phyloP scores from a whole-genome alignment of 2,329 filamentous ascomycete species.

The Onygena corvina region DNA sequence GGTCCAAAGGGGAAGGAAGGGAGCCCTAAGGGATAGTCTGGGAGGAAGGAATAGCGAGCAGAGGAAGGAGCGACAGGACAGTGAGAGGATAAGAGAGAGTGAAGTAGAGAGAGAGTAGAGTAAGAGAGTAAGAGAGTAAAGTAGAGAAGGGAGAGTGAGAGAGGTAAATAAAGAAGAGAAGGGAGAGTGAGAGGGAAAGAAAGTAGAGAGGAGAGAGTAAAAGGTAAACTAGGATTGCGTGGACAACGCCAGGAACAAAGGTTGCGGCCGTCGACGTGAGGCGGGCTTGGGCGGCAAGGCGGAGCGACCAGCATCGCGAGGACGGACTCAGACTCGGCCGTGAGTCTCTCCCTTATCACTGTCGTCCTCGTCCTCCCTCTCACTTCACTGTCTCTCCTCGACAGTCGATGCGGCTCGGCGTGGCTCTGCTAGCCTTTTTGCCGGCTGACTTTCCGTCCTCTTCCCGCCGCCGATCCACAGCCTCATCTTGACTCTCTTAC shows the following conservation, averaged over 20 bases:
- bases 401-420: constrained; percentile 1
- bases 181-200: background rate
- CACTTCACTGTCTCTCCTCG: background rate
- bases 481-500: too few species aligned
- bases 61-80: background rate
- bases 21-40: background rate
- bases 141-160: background rate
- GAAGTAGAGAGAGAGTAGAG: too few species aligned
- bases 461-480: constrained; percentile 10
- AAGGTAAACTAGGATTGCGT: background rate
- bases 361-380: too few species aligned
- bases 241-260: too few species aligned
- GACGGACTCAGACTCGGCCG: too few species aligned
- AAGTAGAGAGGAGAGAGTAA: background rate
- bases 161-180: background rate
- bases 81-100: background rate
- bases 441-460: constrained; percentile 7
- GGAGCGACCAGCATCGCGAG: too few species aligned
- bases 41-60: background rate
- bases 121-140: background rate
- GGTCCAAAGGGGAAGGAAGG: background rate
- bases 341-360: too few species aligned
- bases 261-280: too few species aligned
- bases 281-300: too few species aligned
- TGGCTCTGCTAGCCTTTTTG: constrained; percentile 8